A percentile compares a stretch with the other conserved stretches of the same genome.
These are phyloP conservation scores for Claviceps cyperi DNA, from an alignment of 2,329 filamentous ascomycete genomes.

Conservation along the genomic window DNA sequence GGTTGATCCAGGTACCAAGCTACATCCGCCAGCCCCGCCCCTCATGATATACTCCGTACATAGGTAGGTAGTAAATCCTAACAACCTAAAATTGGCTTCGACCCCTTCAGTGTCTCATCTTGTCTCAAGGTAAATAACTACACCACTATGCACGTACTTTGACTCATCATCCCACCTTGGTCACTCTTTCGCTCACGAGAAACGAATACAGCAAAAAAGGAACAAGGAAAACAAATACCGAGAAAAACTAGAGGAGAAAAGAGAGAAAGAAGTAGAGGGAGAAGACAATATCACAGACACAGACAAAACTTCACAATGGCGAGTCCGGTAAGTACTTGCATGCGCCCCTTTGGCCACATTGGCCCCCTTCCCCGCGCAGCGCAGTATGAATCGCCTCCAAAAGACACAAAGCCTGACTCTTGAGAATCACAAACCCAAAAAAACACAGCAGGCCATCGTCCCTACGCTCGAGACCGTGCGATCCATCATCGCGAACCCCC, in stretches of 20 bases:
- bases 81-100: too few species aligned
- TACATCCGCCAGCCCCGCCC: too few species aligned
- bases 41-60: too few species aligned
- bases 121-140: neutral
- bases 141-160: too few species aligned
- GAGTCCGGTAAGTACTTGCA: slow-evolving; percentile 13
- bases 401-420: neutral
- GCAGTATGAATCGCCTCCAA: too few species aligned
- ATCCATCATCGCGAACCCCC: slow-evolving; percentile 25
- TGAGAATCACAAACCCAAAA: slow-evolving; percentile 1
- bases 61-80: too few species aligned
- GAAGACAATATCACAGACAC: neutral
- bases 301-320: slow-evolving; percentile 11
- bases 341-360: too few species aligned
- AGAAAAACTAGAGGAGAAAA: neutral
- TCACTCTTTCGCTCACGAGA: neutral
- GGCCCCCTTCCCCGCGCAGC: too few species aligned
- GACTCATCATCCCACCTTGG: neutral
- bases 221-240: neutral
- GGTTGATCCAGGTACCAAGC: too few species aligned
- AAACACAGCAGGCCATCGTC: slow-evolving; percentile 23
- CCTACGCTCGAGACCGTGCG: slow-evolving; percentile 33
- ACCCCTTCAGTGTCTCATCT: neutral
- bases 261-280: neutral
- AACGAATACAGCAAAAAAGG: neutral